These are phyloP conservation scores for Trametes pubescens DNA, from an alignment of 1,284 basidiomycete species.

Conservation along the genomic window DNA sequence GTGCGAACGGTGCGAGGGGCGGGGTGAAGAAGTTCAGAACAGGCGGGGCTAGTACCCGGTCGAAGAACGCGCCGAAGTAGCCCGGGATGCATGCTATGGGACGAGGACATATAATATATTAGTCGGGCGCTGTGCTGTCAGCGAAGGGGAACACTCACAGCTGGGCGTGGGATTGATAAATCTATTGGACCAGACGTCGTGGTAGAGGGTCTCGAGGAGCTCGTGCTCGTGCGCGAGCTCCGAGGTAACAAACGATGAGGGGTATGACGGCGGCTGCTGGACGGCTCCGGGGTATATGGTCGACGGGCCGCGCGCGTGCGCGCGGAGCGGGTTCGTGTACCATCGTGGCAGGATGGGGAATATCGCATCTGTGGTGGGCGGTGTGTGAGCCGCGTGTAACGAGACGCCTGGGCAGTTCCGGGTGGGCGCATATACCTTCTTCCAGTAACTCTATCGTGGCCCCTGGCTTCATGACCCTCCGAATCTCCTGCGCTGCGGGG, in stretches of 20 bases:
- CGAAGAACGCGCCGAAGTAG: constrained; percentile 76
- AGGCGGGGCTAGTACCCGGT: constrained; percentile 68
- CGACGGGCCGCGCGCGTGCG: constrained; percentile 37
- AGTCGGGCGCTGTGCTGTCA: neutral
- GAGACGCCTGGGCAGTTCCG: neutral
- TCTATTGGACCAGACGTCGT: constrained; percentile 45
- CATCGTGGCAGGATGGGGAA: constrained; percentile 48
- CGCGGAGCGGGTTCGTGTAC: constrained; percentile 46
- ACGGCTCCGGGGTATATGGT: constrained; percentile 33
- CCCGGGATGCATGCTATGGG: constrained; percentile 67
- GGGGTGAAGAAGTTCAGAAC: constrained; percentile 73
- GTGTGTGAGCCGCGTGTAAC: neutral
- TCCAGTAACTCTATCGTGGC: constrained; percentile 76
- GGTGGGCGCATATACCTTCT: constrained; percentile 59
- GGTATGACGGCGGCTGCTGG: constrained; percentile 28
- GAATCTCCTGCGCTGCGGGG: constrained; percentile 62
- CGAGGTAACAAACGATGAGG: constrained; percentile 26
- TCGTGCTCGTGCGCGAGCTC: constrained; percentile 45
- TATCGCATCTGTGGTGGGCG: constrained; percentile 44
- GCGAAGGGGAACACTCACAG: constrained; percentile 32
- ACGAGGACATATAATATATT: neutral
- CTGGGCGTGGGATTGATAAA: constrained; percentile 48
- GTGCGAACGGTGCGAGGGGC: constrained; percentile 69
- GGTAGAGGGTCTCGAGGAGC: constrained; percentile 45
- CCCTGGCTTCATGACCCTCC: constrained; percentile 69